Conservation (phyloP, 768 basidiomycete species). For the Termitomyces sp. region DNA sequence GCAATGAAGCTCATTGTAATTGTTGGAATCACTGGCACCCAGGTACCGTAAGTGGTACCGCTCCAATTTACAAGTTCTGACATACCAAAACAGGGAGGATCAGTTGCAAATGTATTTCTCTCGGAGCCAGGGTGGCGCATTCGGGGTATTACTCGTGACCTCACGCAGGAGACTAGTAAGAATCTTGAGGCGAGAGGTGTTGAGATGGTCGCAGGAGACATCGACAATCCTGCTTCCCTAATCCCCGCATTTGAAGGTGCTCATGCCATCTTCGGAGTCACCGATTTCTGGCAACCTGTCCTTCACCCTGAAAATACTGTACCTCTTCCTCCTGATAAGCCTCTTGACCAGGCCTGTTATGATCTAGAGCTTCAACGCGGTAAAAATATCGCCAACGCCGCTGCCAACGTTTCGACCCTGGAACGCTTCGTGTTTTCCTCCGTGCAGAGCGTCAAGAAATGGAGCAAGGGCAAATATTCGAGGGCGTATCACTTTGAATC, state of each 20-base stretch:
- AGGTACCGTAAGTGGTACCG: not conserved
- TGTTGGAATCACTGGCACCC: constrained; percentile 5
- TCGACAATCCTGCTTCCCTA: constrained; percentile 2
- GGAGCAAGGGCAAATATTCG: constrained; percentile 4
- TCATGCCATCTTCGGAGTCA: constrained; percentile 6
- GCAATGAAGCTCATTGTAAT: constrained; percentile 8
- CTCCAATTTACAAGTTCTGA: not conserved
- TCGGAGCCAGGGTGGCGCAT: constrained; percentile 6
- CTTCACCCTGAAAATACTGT: not conserved
- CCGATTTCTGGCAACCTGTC: constrained; percentile 8
- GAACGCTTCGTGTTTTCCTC: constrained; percentile 4
- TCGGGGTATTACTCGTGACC: constrained; percentile 4
- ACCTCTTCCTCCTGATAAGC: not conserved
- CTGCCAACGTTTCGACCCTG: not conserved
- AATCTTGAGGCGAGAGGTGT: constrained; percentile 1
- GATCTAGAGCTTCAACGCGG: constrained; percentile 6
- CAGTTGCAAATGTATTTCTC: constrained; percentile 8
- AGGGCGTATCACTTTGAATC: constrained; percentile 3
- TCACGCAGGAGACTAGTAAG: not conserved
- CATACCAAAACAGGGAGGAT: not conserved
- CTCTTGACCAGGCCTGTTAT: not conserved
- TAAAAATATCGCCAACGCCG: constrained; percentile 4
- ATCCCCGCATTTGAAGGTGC: constrained; percentile 2
- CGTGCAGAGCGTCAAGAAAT: not conserved
- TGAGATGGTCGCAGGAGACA: not conserved